Percentiles rank a stretch among this genome's conserved stretches.
Conservation (phyloP, 2,329 filamentous ascomycete species). For the Acrocalymma vagum region DNA sequence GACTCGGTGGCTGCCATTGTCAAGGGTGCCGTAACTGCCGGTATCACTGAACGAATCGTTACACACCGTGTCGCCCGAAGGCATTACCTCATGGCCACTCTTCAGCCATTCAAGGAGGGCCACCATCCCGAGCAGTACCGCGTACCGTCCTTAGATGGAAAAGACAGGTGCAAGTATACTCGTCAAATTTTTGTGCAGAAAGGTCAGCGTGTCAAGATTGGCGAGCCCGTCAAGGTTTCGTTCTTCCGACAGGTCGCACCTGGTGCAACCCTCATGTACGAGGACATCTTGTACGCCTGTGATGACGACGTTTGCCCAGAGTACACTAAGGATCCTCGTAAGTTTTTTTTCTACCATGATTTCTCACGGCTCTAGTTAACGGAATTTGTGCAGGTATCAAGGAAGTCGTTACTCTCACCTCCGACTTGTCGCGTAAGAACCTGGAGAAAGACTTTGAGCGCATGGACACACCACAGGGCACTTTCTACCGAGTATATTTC, state of each 20-base stretch:
- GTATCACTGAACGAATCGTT: conserved; percentile 95
- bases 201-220: conserved; percentile 98
- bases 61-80: conserved; percentile 96
- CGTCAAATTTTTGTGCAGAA: conserved; percentile 98
- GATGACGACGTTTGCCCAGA: conserved; percentile 98
- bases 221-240: conserved; percentile 97
- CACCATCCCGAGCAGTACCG: conserved; percentile 98
- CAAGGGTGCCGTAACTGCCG: conserved; percentile 96
- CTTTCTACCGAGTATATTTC: conserved; percentile 70
- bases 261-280: conserved; percentile 98
- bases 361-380: background rate
- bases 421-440: conserved; percentile 96
- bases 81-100: conserved; percentile 98
- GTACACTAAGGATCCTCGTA: conserved; percentile 99
- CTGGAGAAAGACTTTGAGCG: conserved; percentile 99
- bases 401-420: conserved; percentile 97
- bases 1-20: conserved; percentile 98
- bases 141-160: conserved; percentile 93
- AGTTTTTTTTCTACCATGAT: conserved; percentile 55
- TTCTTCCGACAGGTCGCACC: conserved; percentile 99
- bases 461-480: conserved; percentile 96
- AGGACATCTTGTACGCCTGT: conserved; percentile 96
- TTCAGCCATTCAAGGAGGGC: conserved; percentile 98
- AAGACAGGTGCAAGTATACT: conserved; percentile 98
- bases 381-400: conserved; percentile 78